Base-by-base conservation (phyloP, 495 filamentous ascomycete species). In the Niebla homalea region DNA sequence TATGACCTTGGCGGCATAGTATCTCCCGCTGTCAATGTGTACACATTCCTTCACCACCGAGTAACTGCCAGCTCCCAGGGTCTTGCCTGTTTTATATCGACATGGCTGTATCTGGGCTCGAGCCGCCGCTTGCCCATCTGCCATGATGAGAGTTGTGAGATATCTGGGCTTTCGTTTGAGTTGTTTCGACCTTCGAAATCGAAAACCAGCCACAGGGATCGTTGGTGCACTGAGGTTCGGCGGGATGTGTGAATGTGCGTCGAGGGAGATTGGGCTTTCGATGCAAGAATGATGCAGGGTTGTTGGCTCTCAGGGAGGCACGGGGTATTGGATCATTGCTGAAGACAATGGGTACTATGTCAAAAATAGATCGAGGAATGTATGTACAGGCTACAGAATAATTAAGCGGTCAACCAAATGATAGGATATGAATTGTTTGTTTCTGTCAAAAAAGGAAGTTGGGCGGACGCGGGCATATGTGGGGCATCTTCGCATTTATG, bases 11-110 rank as follows among this genome's bases (percentile, higher is more conserved):
- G 93, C 92, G 15, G 92, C 92, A 81, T 97, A 98, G 70, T 95
- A 97, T 48, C 89, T 77, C 43, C 90, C 93, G 1, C 93, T 97
- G 56, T 97, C 92, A 59, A 97, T 96, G 65, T 97, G 93, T 18
- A 98, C 89, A 64, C 92, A 98, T 69, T 98, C 92, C 66, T 97
- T 97, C n/a, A 98, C 92, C 50, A 97, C 92, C 41, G 89, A 96
- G 70, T 98, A 98, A 39, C 87, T 93, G 51, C 92, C 92, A 4
- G 92, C 88, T 49, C 92, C 92, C 26, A 98, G 70, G 8, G 92
- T 96, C 75, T 97, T 98, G 52, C 92, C 92, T 1, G 94, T 96
- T 71, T 97, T 98, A 76, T 98, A 98, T 48, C 93, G 79, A 62
- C 83, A 87, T 46, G 83, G 83, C 60, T 87, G 80, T 36, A 87